A percentile compares a stretch with the other conserved stretches of the same genome.
phyloP scores from a whole-genome alignment of 2,329 filamentous ascomycete genomes.

The Pseudocercospora pini-densiflorae region DNA sequence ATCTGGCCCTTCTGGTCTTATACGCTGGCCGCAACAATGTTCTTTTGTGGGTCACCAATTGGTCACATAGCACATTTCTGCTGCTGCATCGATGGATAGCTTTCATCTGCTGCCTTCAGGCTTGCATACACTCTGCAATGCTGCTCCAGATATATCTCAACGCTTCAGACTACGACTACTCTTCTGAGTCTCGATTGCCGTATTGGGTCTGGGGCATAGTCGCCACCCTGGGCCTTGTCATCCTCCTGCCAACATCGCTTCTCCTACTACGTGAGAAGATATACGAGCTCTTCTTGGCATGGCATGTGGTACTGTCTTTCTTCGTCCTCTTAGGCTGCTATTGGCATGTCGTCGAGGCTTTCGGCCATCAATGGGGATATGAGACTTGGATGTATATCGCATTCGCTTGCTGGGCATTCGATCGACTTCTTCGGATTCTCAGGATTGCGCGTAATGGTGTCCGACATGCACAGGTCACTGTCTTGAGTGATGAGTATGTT shows the following conservation, averaged over 20 bases:
- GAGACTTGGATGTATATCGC: slow-evolving; percentile 54
- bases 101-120: slow-evolving; percentile 51
- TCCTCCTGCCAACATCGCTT: slow-evolving; percentile 42
- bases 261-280: slow-evolving; percentile 44
- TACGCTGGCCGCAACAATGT: slow-evolving; percentile 55
- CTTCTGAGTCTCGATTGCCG: slow-evolving; percentile 14
- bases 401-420: slow-evolving; percentile 52
- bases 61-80: slow-evolving; percentile 55
- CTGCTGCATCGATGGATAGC: slow-evolving; percentile 58
- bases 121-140: slow-evolving; percentile 53
- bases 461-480: slow-evolving; percentile 44
- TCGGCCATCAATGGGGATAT: slow-evolving; percentile 49
- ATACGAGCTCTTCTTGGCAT: slow-evolving; percentile 53
- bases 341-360: slow-evolving; percentile 48
- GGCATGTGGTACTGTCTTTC: slow-evolving; percentile 49
- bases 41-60: slow-evolving; percentile 55
- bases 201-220: slow-evolving; percentile 36
- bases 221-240: slow-evolving; percentile 19
- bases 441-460: slow-evolving; percentile 48
- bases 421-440: slow-evolving; percentile 48
- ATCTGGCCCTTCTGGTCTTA: slow-evolving; percentile 50
- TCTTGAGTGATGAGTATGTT: slow-evolving; percentile 40
- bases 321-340: slow-evolving; percentile 50
- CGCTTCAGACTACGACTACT: slow-evolving; percentile 23
- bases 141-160: slow-evolving; percentile 44